Percentiles rank a stretch among this genome's conserved stretches.
Conservation (phyloP, 2,329 filamentous ascomycete genomes). For the Pestalotiopsis sp. region DNA sequence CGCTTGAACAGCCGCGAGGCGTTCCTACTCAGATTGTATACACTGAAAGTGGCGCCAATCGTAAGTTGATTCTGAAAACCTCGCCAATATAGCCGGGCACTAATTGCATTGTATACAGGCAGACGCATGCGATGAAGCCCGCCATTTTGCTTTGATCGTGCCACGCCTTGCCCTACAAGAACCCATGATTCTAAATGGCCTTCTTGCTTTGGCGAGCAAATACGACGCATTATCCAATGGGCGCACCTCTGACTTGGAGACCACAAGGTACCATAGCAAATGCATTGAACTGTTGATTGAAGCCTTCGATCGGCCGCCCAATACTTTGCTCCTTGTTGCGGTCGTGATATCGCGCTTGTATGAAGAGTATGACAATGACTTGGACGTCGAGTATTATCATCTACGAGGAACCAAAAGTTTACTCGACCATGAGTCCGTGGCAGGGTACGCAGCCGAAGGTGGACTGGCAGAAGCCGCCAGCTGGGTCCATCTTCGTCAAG, state of each 20-base stretch:
- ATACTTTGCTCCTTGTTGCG: not conserved
- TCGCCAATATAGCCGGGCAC: not conserved
- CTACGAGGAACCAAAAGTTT: not conserved
- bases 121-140: not conserved
- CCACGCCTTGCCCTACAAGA: not conserved
- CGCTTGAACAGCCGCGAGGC: not conserved
- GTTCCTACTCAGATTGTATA: not conserved
- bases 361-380: not conserved
- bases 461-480: not conserved
- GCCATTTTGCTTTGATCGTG: not conserved
- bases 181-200: not conserved
- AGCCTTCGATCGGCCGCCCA: not conserved
- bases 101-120: not conserved
- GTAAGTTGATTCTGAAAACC: not conserved
- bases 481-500: not conserved
- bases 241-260: not conserved
- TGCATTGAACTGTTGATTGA: not conserved
- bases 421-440: not conserved
- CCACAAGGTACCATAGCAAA: not conserved
- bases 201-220: not conserved
- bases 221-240: not conserved
- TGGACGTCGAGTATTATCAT: not conserved
- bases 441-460: not conserved
- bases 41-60: not conserved
- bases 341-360: not conserved